phyloP scores from a whole-genome alignment of 345 rosid species.

The Boechera retrofracta region DNA sequence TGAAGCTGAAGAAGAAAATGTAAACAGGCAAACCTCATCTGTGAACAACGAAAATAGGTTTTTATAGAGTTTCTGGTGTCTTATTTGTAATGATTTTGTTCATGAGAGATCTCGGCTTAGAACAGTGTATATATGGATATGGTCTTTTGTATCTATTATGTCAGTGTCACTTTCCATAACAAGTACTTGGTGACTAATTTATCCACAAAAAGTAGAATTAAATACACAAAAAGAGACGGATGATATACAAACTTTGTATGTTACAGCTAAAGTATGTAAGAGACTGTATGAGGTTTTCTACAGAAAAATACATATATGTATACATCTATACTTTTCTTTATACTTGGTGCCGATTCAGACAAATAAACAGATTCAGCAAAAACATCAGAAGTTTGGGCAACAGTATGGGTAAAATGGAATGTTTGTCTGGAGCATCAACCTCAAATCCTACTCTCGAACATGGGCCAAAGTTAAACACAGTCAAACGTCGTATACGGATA shows the following conservation, averaged over 20 bases:
- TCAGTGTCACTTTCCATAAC: neutral
- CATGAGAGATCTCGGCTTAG: neutral
- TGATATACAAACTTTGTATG: constrained; percentile 35
- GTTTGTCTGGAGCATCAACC: constrained; percentile 36
- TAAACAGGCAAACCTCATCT: constrained; percentile 3
- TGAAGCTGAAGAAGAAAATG: constrained; percentile 52
- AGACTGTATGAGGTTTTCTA: constrained; percentile 27
- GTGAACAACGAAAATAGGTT: neutral
- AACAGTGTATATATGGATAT: constrained; percentile 30
- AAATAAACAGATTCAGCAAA: constrained; percentile 44
- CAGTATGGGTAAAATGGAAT: constrained; percentile 28
- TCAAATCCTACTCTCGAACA: constrained; percentile 37
- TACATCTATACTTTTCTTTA: constrained; percentile 33
- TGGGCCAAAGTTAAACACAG: constrained; percentile 33
- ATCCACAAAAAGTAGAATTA: neutral
- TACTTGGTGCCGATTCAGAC: constrained; percentile 43
- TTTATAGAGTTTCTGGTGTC: constrained; percentile 22
- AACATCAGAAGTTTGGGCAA: constrained; percentile 31
- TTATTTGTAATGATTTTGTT: constrained; percentile 16
- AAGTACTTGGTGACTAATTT: neutral
- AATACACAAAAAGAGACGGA: neutral
- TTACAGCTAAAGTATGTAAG: constrained; percentile 30
- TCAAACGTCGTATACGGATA: constrained; percentile 91
- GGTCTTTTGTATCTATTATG: neutral
- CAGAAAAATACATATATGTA: neutral